Base-by-base conservation (phyloP, 345 rosid species). In the Litchi chinensis region DNA sequence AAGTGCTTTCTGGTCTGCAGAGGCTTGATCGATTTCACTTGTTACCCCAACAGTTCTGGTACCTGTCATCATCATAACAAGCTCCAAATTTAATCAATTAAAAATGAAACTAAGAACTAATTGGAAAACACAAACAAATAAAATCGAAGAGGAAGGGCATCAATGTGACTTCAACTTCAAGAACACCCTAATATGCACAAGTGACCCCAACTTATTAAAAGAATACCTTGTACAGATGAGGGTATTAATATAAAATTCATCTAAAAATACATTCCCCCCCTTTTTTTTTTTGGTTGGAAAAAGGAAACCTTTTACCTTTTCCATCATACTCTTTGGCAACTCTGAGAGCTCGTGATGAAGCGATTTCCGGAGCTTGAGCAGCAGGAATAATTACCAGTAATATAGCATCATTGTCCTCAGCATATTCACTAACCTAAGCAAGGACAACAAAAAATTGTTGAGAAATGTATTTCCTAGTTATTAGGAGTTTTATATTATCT, bases 11-110 rank as follows among this genome's bases (percentile, higher is more conserved):
- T 78, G 78, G 60, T 90, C 93, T 40, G 88, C 80, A 83, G 92
- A 90, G 52, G 93, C 95, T 88, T 90, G 97, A 86, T 95, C 99
- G 84, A 96, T 92, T 86, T 96, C 94, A 83, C 97, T 92, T 75
- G 94, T 96, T 71, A 94, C 85, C 57, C 99, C 99, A 76, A 96
- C 77, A 9, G 98, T 96, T 85, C 99, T 90, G 46, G 99, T 96
- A 79, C 99, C 98, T 96, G 76, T 10, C 66, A 75, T 67, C n/a
- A n/a, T n/a, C n/a, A n/a, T n/a, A n/a, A n/a, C n/a, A n/a, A n/a
- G n/a, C n/a, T n/a, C n/a, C n/a, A n/a, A n/a, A n/a, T n/a, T n/a
- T n/a, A n/a, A n/a, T n/a, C n/a, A n/a, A n/a, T n/a, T n/a, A n/a
- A n/a, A n/a, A n/a, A n/a, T n/a, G n/a, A n/a, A n/a, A n/a, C n/a